Evolutionary conservation across 139 green algal genomes (phyloP), one percentile per base, ranked within the genome.

Genomic region (Asterochloris erici): DNA sequence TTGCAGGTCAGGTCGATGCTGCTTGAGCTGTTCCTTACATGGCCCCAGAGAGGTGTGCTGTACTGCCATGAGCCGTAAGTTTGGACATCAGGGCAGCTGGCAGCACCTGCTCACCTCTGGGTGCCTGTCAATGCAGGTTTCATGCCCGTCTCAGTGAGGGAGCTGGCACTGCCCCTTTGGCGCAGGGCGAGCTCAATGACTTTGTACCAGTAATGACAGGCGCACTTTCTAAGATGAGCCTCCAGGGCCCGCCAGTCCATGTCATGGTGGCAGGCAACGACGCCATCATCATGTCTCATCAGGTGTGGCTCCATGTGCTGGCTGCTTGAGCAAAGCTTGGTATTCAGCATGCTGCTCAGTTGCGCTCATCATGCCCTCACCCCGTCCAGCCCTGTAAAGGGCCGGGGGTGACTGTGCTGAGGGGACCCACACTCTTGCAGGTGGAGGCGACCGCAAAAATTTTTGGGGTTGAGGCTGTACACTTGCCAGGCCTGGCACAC

Each of bases 181-280:
- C 38, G 28, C 73, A 77, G 15, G 73, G 69, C 14, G 77, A 81
- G 15, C 16, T 81, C 62, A 28, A 26, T 14, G 63, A 54, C 11
- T 73, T 73, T 71, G n/a, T 81, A 14, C 63, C 63, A 19, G 73
- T 12, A 13, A 14, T 69, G 38, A 23, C 64, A 68, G n/a, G 28
- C 14, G 24, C 14, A 15, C 9, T 29, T 16, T 28, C 28, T 19
- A 38, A 54, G 12, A 62, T 19, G 14, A 77, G 66, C n/a, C 38
- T 77, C 29, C 68, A 77, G 47, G 0, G 23, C 38, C 1, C 68
- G 29, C 79, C 68, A 26, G 73, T 77, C 70, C 84, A 64, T 63
- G 92, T 95, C 11, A 93, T 92, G 0, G 88, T 90, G 16, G 86
- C 83, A 17, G 94, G 94, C 84, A 96, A 95, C 83, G 81, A 86